A percentile compares a stretch with the other conserved stretches of the same genome.
phyloP scores from a whole-genome alignment of 345 rosid species.

The Bruguiera parviflora region DNA sequence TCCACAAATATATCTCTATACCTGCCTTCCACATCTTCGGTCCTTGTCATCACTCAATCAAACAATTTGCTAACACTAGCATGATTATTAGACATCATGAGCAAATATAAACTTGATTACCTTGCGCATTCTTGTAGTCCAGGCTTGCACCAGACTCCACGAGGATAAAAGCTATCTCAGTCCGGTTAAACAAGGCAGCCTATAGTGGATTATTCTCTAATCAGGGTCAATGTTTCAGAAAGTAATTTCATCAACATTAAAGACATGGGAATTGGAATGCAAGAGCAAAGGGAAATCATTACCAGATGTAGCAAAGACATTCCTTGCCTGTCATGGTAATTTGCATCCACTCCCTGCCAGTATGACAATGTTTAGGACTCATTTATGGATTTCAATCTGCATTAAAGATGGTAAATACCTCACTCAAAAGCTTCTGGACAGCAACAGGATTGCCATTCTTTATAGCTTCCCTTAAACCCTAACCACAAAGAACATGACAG shows the following conservation, averaged over 20 bases:
- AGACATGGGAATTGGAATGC: not conserved
- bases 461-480: conserved; percentile 97
- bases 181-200: conserved; percentile 81
- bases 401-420: conserved; percentile 45
- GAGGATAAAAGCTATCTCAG: conserved; percentile 68
- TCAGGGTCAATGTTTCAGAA: conserved; percentile 17
- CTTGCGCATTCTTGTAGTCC: conserved; percentile 87
- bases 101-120: conserved; percentile 30
- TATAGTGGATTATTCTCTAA: conserved; percentile 26
- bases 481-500: conserved; percentile 11
- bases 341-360: conserved; percentile 85
- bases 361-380: conserved; percentile 16
- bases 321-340: conserved; percentile 85
- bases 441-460: conserved; percentile 80
- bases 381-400: not conserved
- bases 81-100: not conserved
- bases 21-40: not conserved
- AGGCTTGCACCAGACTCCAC: conserved; percentile 86
- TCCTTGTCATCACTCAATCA: not conserved
- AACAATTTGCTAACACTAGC: conserved; percentile 1
- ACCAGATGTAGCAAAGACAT: conserved; percentile 89
- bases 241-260: not conserved
- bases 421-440: conserved; percentile 68
- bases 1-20: not conserved
- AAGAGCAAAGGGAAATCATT: conserved; percentile 18